phyloP scores from a whole-genome alignment of 352 stramenopile species.

The Globisporangium iwayamae region DNA sequence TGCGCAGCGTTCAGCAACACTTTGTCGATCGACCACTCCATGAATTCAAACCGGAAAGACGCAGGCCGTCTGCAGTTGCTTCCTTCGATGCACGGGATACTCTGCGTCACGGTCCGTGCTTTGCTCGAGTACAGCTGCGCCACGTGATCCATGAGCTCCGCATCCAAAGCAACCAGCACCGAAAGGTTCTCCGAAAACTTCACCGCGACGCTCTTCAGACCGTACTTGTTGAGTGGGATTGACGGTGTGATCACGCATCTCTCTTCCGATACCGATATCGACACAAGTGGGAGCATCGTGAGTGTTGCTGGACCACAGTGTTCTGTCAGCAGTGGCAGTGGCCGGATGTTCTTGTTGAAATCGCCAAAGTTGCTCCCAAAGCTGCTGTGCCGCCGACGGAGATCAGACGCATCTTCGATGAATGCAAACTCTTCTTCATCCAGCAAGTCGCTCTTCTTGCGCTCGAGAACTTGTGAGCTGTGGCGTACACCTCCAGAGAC shows the following conservation, averaged over 20 bases:
- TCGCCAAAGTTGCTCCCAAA: slow-evolving; percentile 49
- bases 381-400: slow-evolving; percentile 56
- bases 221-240: slow-evolving; percentile 57
- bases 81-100: slow-evolving; percentile 62
- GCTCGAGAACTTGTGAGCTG: background rate
- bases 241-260: slow-evolving; percentile 59
- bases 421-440: slow-evolving; percentile 81
- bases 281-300: slow-evolving; percentile 59
- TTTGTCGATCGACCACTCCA: slow-evolving; percentile 78
- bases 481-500: background rate
- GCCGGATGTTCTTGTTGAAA: slow-evolving; percentile 33
- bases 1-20: slow-evolving; percentile 61
- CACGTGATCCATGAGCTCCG: slow-evolving; percentile 72
- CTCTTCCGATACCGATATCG: slow-evolving; percentile 30
- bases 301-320: slow-evolving; percentile 40
- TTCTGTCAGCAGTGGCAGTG: slow-evolving; percentile 43
- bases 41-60: slow-evolving; percentile 77
- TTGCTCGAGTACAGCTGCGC: slow-evolving; percentile 78
- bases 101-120: slow-evolving; percentile 63
- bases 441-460: slow-evolving; percentile 15
- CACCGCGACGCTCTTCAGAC: slow-evolving; percentile 57
- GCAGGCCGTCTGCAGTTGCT: slow-evolving; percentile 63
- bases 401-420: slow-evolving; percentile 65
- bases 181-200: slow-evolving; percentile 86
- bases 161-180: slow-evolving; percentile 68